phyloP scores from a whole-genome alignment of 108 stramenopile genomes.

The Mediolabrus comicus region DNA sequence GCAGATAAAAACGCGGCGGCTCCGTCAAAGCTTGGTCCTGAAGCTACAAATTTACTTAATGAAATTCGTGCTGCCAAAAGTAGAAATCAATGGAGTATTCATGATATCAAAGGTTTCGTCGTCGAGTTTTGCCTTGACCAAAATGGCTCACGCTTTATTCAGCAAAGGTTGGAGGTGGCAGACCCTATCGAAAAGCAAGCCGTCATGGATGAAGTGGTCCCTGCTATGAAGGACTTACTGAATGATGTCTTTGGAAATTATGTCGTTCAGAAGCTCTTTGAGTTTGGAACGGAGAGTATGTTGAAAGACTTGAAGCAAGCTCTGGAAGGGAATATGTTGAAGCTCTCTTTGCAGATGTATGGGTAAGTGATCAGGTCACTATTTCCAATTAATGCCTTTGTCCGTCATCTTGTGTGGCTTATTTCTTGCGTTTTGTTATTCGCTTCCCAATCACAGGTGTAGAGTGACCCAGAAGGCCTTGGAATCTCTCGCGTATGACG shows the following conservation, averaged over 20 bases:
- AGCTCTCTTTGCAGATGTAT: constrained; percentile 89
- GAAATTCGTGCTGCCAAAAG: constrained; percentile 76
- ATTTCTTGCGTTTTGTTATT: not conserved
- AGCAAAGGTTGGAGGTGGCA: constrained; percentile 91
- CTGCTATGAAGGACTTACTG: constrained; percentile 63
- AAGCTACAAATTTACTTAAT: constrained; percentile 51
- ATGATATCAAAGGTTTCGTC: constrained; percentile 73
- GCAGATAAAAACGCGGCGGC: constrained; percentile 31
- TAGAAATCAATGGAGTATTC: constrained; percentile 73
- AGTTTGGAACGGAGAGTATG: constrained; percentile 86
- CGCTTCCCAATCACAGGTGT: constrained; percentile 53
- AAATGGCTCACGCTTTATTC: constrained; percentile 97
- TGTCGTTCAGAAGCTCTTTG: constrained; percentile 96
- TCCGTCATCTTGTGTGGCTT: not conserved
- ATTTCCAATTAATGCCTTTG: not conserved
- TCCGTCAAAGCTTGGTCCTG: constrained; percentile 51
- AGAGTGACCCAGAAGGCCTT: constrained; percentile 95
- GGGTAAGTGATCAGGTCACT: constrained; percentile 53
- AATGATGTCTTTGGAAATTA: constrained; percentile 96
- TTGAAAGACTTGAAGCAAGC: constrained; percentile 61
- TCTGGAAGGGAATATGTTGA: constrained; percentile 77
- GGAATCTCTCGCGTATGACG: constrained; percentile 75
- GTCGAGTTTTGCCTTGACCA: constrained; percentile 96
- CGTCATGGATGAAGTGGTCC: constrained; percentile 85
- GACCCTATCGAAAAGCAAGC: constrained; percentile 79